Evolutionary conservation across 1,284 basidiomycete species (phyloP).

Genomic region (Jaminaea rosea): DNA sequence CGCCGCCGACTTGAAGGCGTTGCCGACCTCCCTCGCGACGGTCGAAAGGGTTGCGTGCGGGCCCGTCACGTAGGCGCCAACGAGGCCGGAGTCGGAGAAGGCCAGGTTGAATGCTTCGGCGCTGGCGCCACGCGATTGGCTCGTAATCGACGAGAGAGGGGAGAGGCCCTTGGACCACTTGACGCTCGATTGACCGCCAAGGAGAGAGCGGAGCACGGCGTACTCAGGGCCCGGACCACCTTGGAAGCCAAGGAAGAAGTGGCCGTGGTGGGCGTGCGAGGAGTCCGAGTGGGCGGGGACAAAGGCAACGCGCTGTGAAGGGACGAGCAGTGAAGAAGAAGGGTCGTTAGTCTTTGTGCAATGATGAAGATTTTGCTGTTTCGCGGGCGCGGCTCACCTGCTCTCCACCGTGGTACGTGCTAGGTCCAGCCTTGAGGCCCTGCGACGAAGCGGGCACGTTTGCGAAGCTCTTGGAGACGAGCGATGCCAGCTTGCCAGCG

Average conservation of each 20-base stretch:
- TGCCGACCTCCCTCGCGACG: slow-evolving; percentile 21
- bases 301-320: slow-evolving; percentile 35
- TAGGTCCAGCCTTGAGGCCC: slow-evolving; percentile 15
- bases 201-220: slow-evolving; percentile 38
- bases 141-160: slow-evolving; percentile 26
- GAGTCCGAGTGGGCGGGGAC: slow-evolving; percentile 31
- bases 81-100: slow-evolving; percentile 38
- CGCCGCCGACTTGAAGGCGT: slow-evolving; percentile 37
- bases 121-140: slow-evolving; percentile 19
- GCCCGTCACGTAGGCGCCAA: slow-evolving; percentile 39
- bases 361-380: too few relatives aligned
- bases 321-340: too few relatives aligned
- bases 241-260: slow-evolving; percentile 43
- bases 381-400: too few relatives aligned
- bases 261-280: slow-evolving; percentile 26
- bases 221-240: slow-evolving; percentile 30
- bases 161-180: slow-evolving; percentile 42
- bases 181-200: slow-evolving; percentile 39
- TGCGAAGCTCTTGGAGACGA: slow-evolving; percentile 32
- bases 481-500: slow-evolving; percentile 20
- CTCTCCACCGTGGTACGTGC: slow-evolving; percentile 46
- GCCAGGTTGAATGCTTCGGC: slow-evolving; percentile 40
- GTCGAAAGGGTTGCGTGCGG: slow-evolving; percentile 24
- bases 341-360: too few relatives aligned
- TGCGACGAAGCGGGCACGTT: slow-evolving; percentile 15